phyloP scores from a whole-genome alignment of 179 eudicot species.

The Patellifolia procumbens region DNA sequence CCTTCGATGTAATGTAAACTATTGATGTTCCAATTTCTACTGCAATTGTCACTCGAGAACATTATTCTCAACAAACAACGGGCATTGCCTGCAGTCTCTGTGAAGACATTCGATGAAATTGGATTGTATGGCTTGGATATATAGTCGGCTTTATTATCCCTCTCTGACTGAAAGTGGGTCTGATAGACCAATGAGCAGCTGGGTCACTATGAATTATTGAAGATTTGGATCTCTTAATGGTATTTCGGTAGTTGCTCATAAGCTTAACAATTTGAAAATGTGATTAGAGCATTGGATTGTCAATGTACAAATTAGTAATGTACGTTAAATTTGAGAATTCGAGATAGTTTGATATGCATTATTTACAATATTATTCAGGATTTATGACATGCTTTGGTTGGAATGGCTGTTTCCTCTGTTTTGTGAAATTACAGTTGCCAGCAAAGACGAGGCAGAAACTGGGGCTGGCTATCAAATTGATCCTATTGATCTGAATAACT shows the following conservation, averaged over 20 bases:
- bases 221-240: background rate
- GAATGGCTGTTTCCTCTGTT: constrained; percentile 1
- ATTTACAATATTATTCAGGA: background rate
- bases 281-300: background rate
- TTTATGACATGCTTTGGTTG: constrained; percentile 1
- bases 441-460: constrained; percentile 73
- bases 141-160: background rate
- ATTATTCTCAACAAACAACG: background rate
- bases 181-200: background rate
- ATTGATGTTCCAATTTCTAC: background rate
- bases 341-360: background rate
- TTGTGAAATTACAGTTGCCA: constrained; percentile 48
- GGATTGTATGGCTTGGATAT: background rate
- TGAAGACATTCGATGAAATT: background rate
- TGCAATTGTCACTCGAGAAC: background rate
- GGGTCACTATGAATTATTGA: background rate
- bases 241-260: background rate
- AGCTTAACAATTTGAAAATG: background rate
- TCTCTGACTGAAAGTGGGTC: background rate
- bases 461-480: constrained; percentile 52
- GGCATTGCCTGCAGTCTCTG: background rate
- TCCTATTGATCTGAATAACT: constrained; percentile 70
- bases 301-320: background rate
- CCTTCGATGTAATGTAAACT: background rate
- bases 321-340: background rate